Evolutionary conservation across 2,329 filamentous ascomycete species (phyloP), one percentile per base, ranked within the genome.

Genomic region (Alternaria gansuensis): DNA sequence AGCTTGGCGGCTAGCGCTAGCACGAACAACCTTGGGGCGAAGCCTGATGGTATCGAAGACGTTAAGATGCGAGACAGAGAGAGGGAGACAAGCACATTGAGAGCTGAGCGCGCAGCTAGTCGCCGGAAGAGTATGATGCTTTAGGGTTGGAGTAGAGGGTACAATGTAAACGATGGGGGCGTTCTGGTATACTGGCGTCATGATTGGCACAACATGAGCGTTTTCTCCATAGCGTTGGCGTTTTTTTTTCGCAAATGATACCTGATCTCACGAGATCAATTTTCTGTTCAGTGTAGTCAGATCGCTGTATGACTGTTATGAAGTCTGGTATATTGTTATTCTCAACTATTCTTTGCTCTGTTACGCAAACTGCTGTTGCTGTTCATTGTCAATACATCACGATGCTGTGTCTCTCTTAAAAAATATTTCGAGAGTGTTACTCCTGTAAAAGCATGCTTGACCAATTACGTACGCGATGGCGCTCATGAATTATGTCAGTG

Each of bases 121-220:
- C 65, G 78, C 46, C 68, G 78, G 59, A 76, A 78, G 66, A 80
- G 78, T 63, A 80, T 79, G 78, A 73, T 80, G 75, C 57, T 80
- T 44, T 79, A 64, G 71, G 57, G 45, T 37, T 31, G 28, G 26
- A 28, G 31, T 45, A 34, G n/a, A 45, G 46, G 21, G 28, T 51
- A 39, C 41, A 24, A 60, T 55, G 46, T 45, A 41, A 23, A 50
- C 34, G 33, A 51, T 28, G n/a, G 43, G 21, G 11, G 52, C 26
- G 31, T 60, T 51, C 26, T 39, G 5, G 44, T 36, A 24, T 36
- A 48, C 14, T 8, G 44, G 44, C 44, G 31, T 48, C 26, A n/a
- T 48, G 31, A 4, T 17, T 23, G 29, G 44, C 14, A 48, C 23
- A 31, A 26, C 44, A 36, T 48, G 44, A 48, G 44, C 31, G 14